Base-by-base conservation (phyloP, 441 rosid genomes). In the Erodium chrysanthum region DNA sequence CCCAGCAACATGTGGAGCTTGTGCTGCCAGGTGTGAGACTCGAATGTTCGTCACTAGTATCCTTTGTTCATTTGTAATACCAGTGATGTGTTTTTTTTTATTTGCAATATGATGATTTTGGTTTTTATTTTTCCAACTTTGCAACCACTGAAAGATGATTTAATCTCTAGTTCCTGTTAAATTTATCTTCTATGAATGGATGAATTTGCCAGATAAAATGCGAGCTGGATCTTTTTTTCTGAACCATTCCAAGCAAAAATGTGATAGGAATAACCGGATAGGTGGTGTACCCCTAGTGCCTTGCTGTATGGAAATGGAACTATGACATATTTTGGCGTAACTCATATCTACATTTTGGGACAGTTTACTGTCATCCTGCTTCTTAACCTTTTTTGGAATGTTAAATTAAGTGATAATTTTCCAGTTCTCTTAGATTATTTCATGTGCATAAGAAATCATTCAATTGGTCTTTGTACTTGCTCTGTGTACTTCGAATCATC, bases 11-110 rank as follows among this genome's bases (percentile, higher is more conserved):
- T 91, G 96, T 48, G 99, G 96, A 76, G 72, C 82, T 56, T 94
- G 99, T 83, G 71, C 76, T 7, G 66, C 73, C 15, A 73, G 31
- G n/a, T 86, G 96, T 69, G 99, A 91, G 83, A 94, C 97, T 72
- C 88, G 96, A 70, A 91, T 94, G 99, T 94, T 83, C 42, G 84
- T 89, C 70, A 94, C 97, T 35, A 89, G 97, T 94, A 89, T 94
- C 97, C 99, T 88, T 83, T 27, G 31, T 63, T 48, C n/a, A 31
- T 31, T 5, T 7, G 25, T 4, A 7, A 20, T 20, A 2, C 35
- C 35, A 31, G 7, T 20, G 25, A 18, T 54, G n/a, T n/a, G n/a
- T n/a, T n/a, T n/a, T 31, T 31, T 31, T 25, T 31, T 2, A 31
- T 2, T 2, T 31, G 35, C 35, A 31, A 2, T 31, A 31, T 31